Base-by-base conservation (phyloP, 208 protist species). In the Crithidia fasciculata region DNA sequence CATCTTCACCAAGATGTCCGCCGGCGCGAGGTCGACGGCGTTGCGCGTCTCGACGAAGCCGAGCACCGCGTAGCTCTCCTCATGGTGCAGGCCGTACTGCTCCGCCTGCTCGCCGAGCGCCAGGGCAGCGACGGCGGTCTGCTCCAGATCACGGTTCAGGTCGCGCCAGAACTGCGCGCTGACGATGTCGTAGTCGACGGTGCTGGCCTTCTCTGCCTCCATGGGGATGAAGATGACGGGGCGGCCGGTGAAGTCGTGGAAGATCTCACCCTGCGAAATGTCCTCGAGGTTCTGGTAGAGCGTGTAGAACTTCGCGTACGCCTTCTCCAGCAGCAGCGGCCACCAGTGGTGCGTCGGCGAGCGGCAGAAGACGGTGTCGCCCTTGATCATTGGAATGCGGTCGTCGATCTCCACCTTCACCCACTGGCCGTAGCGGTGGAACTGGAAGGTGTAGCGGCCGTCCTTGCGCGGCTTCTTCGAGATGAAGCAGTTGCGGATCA, bases 281-380 rank as follows among this genome's bases (percentile, higher is more conserved):
- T 79, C 76, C 49, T 87, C 84, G 18, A 95, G 39, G 64, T 88
- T 88, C 4, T 86, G 41, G 59, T 90, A 95, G n/a, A 80, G 66
- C 19, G 81, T 90, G 86, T 95, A 93, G 73, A 93, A 90, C 80
- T 95, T 95, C 44, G 90, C 90, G 76, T 95, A 91, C 43, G 90
- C 82, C 82, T 87, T 87, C 74, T 87, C 82, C 74, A 87, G 82
- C 78, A 83, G 72, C 74, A 87, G 74, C 61, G 90, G 87, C 90
- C 90, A 95, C 84, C 83, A 89, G 76, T 90, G 83, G 52, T 72
- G 74, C 41, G 83, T 90, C 39, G 86, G 85, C 16, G 87, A 89
- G 61, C 84, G 85, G 76, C 80, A 84, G 75, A 82, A 93, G 45
- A 92, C 64, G 60, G 85, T 84, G 58, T 80, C 67, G 49, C 76